Conservation (phyloP, 1,284 basidiomycete species). For the Tilletiopsis washingtonensis region DNA sequence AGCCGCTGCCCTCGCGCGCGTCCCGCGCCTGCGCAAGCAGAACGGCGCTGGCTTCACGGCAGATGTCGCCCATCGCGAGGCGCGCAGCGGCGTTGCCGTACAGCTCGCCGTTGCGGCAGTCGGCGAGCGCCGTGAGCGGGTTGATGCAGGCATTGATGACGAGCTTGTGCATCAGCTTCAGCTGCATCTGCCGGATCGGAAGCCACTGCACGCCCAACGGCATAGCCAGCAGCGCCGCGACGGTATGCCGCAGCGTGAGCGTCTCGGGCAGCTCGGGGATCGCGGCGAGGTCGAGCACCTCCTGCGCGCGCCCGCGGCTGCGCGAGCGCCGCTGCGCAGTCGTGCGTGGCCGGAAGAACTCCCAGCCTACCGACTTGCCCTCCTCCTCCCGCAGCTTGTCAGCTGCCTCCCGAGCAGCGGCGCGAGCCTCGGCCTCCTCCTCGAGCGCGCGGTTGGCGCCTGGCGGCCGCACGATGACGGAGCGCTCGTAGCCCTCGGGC, state of each 20-base stretch:
- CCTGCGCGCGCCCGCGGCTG: neutral
- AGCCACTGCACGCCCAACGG: conserved; percentile 54
- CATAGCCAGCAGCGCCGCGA: conserved; percentile 30
- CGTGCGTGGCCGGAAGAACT: neutral
- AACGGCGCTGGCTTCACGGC: conserved; percentile 29
- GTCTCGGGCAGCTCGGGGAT: conserved; percentile 24
- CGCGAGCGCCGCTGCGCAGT: neutral
- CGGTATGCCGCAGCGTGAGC: conserved; percentile 24
- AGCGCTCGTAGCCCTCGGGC: conserved; percentile 1
- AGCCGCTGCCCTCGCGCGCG: neutral
- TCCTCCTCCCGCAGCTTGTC: neutral
- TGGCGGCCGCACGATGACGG: conserved; percentile 4
- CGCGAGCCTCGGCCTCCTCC: too few species aligned
- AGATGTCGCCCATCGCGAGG: conserved; percentile 22
- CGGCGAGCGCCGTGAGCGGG: conserved; percentile 73
- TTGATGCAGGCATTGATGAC: conserved; percentile 80
- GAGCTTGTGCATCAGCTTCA: conserved; percentile 69
- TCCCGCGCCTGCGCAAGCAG: neutral
- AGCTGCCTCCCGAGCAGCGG: neutral
- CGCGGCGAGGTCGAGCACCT: conserved; percentile 17
- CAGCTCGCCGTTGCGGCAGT: conserved; percentile 70
- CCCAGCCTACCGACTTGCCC: neutral
- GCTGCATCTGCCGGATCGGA: conserved; percentile 63
- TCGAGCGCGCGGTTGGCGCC: conserved; percentile 8
- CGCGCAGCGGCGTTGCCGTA: conserved; percentile 33